phyloP scores from a whole-genome alignment of 805 yeast genomes.

The Wickerhamomyces alni region DNA sequence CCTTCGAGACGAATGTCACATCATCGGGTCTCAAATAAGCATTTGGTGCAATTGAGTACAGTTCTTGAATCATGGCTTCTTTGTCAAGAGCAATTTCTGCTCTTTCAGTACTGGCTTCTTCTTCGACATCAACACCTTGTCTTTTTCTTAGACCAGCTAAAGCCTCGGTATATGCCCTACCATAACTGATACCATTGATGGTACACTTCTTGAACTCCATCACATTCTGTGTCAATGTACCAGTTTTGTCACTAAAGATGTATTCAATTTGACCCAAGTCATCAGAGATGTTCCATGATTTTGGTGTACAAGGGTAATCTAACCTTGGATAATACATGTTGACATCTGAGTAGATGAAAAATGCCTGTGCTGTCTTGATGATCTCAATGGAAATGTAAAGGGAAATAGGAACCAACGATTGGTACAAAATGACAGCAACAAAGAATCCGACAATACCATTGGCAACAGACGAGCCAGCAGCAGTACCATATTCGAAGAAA shows the following conservation, averaged over 20 bases:
- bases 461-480: slow-evolving; percentile 56
- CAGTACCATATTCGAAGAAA: slow-evolving; percentile 65
- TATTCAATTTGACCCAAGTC: slow-evolving; percentile 83
- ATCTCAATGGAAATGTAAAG: slow-evolving; percentile 77
- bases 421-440: slow-evolving; percentile 71
- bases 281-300: slow-evolving; percentile 80
- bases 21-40: slow-evolving; percentile 47
- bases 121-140: slow-evolving; percentile 69
- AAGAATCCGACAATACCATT: slow-evolving; percentile 71
- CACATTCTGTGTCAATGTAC: slow-evolving; percentile 75
- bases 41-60: slow-evolving; percentile 33
- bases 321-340: slow-evolving; percentile 60
- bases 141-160: slow-evolving; percentile 72
- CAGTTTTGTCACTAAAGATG: slow-evolving; percentile 79
- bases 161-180: slow-evolving; percentile 80
- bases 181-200: slow-evolving; percentile 66
- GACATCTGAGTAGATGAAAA: slow-evolving; percentile 69
- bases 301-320: slow-evolving; percentile 80
- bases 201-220: slow-evolving; percentile 85
- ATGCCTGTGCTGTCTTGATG: slow-evolving; percentile 76
- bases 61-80: slow-evolving; percentile 47
- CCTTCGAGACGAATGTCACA: slow-evolving; percentile 62
- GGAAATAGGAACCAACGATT: slow-evolving; percentile 77
- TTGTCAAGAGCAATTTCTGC: slow-evolving; percentile 52
- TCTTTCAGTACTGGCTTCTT: slow-evolving; percentile 47